Evolutionary conservation across 306 rosid genomes (phyloP), one percentile per base, ranked within the genome.

Genomic region (Chamaecrista fasciculata): DNA sequence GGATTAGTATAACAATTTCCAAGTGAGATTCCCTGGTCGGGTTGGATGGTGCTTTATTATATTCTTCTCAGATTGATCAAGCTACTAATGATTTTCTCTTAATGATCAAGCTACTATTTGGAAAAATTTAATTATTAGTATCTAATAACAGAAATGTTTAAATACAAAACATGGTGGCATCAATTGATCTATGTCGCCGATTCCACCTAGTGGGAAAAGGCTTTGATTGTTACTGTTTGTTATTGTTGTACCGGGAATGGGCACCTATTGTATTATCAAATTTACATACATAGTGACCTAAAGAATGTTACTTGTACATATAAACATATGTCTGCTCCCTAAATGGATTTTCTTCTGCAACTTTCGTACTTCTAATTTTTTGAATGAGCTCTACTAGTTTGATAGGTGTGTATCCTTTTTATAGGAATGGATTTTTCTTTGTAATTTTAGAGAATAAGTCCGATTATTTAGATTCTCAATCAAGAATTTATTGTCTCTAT

Each of bases 301-400:
- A 48, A 12, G 8, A 28, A 34, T 34, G 7, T 24, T 31, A 23
- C 16, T 31, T 42, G 60, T 62, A 23, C 73, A 23, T 50, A 12
- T 53, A 48, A 29, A 24, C 24, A 49, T 29, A 46, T 18, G 40
- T 24, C 23, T 42, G 20, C 55, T 58, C 42, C 49, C 16, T 72
- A 31, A 52, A 16, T 9, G 20, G 24, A 33, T 78, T 2, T 7
- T 48, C 33, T 69, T 47, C 34, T 31, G 51, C 29, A 19, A 25
- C 53, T 53, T 70, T 48, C 63, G 55, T 73, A n/a, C 44, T 29
- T 39, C 34, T 69, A 34, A 42, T 12, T 12, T 42, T 42, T 34
- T 61, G 47, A 78, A 53, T 23, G 46, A 69, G 21, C 50, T 36
- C 62, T 62, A 24, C 67, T 52, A 16, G 21, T 64, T 9, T 72